These are phyloP conservation scores for Triticum monococcum DNA, from an alignment of 176 grass and related monocot species.

Conservation along the genomic window DNA sequence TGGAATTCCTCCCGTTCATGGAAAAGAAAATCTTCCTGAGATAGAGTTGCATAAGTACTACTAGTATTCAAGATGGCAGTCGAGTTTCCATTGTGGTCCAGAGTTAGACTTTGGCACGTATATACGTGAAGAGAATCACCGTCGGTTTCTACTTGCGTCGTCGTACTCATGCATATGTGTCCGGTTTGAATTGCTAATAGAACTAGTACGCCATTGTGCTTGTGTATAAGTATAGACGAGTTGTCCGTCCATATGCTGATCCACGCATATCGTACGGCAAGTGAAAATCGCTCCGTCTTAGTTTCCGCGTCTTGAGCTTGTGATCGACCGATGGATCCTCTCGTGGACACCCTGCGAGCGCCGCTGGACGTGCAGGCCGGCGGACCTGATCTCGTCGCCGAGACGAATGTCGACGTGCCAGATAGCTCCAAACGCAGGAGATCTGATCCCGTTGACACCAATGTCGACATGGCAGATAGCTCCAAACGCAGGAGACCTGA, in stretches of 20 bases:
- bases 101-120: neutral
- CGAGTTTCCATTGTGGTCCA: neutral
- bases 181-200: neutral
- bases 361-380: neutral
- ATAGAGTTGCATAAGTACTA: neutral
- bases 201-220: neutral
- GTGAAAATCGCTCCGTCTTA: neutral
- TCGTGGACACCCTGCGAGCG: neutral
- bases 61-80: neutral
- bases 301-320: neutral
- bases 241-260: neutral
- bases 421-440: too few species aligned
- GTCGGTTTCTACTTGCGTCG: too few species aligned
- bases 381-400: too few species aligned
- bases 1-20: too few species aligned
- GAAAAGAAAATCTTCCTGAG: too few species aligned
- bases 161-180: neutral
- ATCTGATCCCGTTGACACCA: too few species aligned
- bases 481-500: too few species aligned
- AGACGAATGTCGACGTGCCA: too few species aligned
- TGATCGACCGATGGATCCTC: neutral
- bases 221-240: neutral
- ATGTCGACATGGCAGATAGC: too few species aligned
- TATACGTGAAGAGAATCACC: too few species aligned
- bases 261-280: neutral